phyloP scores from a whole-genome alignment of 306 rosid species.

The Pterocarpus santalinus region DNA sequence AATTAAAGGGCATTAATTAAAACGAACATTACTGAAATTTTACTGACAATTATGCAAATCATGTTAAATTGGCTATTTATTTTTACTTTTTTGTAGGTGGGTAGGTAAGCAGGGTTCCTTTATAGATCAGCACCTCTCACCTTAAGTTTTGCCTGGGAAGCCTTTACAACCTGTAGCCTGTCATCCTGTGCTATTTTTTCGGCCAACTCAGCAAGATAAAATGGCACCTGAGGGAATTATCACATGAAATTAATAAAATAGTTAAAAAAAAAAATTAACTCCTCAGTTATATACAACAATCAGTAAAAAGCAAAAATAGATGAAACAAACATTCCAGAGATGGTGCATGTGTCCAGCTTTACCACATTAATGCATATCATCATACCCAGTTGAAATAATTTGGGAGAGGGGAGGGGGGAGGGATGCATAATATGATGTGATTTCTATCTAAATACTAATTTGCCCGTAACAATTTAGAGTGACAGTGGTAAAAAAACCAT shows the following conservation, averaged over 20 bases:
- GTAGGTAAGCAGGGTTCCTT: not conserved
- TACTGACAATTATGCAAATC: not conserved
- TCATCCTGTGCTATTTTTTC: conserved; percentile 81
- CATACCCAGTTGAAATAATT: conserved; percentile 12
- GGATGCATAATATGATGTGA: not conserved
- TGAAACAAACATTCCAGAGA: conserved; percentile 24
- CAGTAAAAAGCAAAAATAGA: conserved; percentile 3
- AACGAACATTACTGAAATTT: not conserved
- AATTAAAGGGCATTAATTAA: not conserved
- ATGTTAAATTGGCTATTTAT: conserved; percentile 8
- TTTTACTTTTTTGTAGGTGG: not conserved
- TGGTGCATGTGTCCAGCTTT: conserved; percentile 25
- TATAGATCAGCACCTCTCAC: conserved; percentile 47
- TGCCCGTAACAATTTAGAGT: too few relatives aligned
- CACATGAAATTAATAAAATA: conserved; percentile 22
- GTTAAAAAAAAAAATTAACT: not conserved
- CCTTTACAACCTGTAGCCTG: conserved; percentile 77
- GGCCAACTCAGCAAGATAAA: conserved; percentile 89
- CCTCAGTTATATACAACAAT: conserved; percentile 15
- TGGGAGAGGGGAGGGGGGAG: not conserved
- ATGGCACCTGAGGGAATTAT: conserved; percentile 72
- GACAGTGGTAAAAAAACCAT: conserved; percentile 4
- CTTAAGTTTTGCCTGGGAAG: conserved; percentile 85
- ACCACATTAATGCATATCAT: conserved; percentile 9
- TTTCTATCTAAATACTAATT: too few relatives aligned